These are phyloP conservation scores for Lathyrus sativus DNA, from an alignment of 306 rosid genomes.

Conservation along the genomic window DNA sequence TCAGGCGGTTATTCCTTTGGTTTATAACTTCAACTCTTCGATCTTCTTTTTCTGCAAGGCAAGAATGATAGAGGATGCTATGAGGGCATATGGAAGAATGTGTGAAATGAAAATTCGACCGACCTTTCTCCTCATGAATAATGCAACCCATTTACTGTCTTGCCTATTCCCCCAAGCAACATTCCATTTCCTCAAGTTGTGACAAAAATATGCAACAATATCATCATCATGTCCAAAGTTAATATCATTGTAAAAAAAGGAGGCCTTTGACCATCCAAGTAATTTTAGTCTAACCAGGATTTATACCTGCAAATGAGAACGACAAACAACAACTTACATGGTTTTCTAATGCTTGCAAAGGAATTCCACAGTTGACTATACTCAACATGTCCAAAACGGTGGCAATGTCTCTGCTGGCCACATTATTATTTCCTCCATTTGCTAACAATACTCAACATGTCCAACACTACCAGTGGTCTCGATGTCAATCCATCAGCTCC, in stretches of 20 bases:
- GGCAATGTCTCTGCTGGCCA: too few species aligned
- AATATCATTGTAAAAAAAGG: too few species aligned
- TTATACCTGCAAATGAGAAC: constrained; percentile 72
- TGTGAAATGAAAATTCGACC: constrained; percentile 58
- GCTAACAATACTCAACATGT: constrained; percentile 37
- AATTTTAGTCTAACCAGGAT: too few species aligned
- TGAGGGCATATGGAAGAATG: constrained; percentile 74
- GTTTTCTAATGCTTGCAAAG: constrained; percentile 97
- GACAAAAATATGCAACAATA: too few species aligned
- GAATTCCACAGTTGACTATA: constrained; percentile 72
- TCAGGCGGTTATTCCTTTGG: constrained; percentile 34
- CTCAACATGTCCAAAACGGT: too few species aligned
- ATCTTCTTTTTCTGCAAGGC: constrained; percentile 82
- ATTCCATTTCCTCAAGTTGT: too few species aligned
- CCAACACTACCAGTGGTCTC: constrained; percentile 23
- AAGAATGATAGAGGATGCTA: constrained; percentile 74
- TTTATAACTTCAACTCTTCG: constrained; percentile 68
- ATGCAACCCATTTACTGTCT: too few species aligned
- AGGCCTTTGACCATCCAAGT: too few species aligned
- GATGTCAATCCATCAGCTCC: constrained; percentile 71
- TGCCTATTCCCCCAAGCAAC: too few species aligned
- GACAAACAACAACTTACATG: constrained; percentile 75
- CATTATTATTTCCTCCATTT: too few species aligned
- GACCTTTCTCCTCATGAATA: too few species aligned
- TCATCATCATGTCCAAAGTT: too few species aligned